phyloP scores from a whole-genome alignment of 495 filamentous ascomycete species.

The Penicillium herquei region DNA sequence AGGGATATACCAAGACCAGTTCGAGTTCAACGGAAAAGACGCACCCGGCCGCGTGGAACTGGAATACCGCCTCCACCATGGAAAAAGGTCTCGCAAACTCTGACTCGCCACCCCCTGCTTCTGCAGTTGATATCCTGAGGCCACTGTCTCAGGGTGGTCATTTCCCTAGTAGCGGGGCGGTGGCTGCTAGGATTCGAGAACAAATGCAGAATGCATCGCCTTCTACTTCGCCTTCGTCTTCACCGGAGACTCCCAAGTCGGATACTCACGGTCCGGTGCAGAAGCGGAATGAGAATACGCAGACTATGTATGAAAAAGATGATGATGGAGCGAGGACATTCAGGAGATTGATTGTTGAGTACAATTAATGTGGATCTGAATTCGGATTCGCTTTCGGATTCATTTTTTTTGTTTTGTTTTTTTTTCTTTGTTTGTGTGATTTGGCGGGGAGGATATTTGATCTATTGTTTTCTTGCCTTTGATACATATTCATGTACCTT shows the following conservation, averaged over 20 bases:
- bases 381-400: background rate
- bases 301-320: constrained; percentile 33
- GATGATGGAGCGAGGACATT: constrained; percentile 32
- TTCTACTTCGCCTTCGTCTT: background rate
- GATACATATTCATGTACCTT: background rate
- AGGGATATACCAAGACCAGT: background rate
- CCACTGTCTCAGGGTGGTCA: constrained; percentile 33
- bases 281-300: constrained; percentile 25
- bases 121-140: constrained; percentile 38
- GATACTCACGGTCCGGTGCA: constrained; percentile 9
- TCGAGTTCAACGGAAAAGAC: background rate
- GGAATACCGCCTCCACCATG: constrained; percentile 9
- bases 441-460: constrained; percentile 2
- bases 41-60: background rate
- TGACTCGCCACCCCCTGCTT: constrained; percentile 13
- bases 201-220: constrained; percentile 9
- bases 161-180: constrained; percentile 30
- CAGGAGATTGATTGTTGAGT: constrained; percentile 36
- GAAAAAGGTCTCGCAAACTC: constrained; percentile 16
- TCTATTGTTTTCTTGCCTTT: background rate
- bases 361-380: constrained; percentile 24
- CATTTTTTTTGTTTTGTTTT: background rate
- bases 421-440: constrained; percentile 1
- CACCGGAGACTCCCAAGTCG: background rate
- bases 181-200: constrained; percentile 22